These are phyloP conservation scores for Hydrangea macrophylla DNA, from an alignment of 148 eudicot species.

Conservation along the genomic window DNA sequence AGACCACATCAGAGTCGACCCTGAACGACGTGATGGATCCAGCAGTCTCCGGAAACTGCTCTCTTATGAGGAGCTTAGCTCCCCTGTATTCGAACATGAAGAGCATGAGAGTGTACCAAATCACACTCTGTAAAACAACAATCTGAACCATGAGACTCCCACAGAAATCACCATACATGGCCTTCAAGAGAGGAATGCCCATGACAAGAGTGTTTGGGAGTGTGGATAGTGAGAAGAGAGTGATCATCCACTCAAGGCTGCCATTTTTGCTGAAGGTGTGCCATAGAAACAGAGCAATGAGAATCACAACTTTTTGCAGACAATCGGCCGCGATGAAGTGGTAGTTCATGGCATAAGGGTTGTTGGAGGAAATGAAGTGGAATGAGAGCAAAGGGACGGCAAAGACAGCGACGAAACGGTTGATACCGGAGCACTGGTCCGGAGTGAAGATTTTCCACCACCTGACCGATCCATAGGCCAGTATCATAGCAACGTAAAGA, in stretches of 20 bases:
- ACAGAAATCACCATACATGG: constrained; percentile 90
- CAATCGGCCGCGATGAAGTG: constrained; percentile 87
- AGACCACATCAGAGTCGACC: constrained; percentile 89
- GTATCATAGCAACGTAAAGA: constrained; percentile 82
- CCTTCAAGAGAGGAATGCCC: constrained; percentile 83
- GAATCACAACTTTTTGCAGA: constrained; percentile 71
- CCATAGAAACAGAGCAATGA: constrained; percentile 64
- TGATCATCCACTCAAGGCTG: constrained; percentile 85
- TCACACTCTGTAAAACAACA: constrained; percentile 79
- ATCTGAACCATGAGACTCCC: constrained; percentile 88
- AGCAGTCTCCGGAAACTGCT: constrained; percentile 89
- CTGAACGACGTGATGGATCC: constrained; percentile 78
- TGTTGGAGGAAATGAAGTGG: constrained; percentile 85
- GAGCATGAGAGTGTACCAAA: constrained; percentile 92
- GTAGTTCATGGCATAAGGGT: constrained; percentile 87
- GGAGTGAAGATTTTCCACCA: constrained; percentile 99
- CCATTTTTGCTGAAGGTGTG: constrained; percentile 55
- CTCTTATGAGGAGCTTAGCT: constrained; percentile 73
- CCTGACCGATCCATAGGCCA: constrained; percentile 88
- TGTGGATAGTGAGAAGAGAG: constrained; percentile 80
- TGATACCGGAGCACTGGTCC: constrained; percentile 95
- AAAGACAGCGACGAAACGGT: constrained; percentile 90
- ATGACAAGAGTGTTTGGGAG: constrained; percentile 92
- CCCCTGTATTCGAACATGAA: constrained; percentile 89
- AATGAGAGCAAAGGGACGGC: constrained; percentile 90